phyloP scores from a whole-genome alignment of 1,139 yeast genomes.

The Geotrichum phurueaensis region DNA sequence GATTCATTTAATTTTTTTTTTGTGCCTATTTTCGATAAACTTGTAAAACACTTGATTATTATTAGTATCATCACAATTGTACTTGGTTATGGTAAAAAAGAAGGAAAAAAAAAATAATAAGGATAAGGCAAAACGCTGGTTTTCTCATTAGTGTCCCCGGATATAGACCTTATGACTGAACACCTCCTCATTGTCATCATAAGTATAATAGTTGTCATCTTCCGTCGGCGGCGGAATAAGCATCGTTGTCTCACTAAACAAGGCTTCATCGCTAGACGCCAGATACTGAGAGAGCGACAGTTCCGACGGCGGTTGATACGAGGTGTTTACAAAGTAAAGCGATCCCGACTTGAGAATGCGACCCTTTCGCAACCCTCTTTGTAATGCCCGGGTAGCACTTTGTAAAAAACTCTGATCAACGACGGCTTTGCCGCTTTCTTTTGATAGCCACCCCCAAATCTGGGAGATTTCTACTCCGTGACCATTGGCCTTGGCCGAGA shows the following conservation, averaged over 20 bases:
- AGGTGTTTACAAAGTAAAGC: conserved; percentile 32
- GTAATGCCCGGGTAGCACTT: conserved; percentile 36
- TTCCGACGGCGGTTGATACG: conserved; percentile 35
- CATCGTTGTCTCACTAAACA: conserved; percentile 35
- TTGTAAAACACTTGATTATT: background rate
- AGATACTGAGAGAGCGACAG: conserved; percentile 34
- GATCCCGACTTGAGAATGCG: conserved; percentile 32
- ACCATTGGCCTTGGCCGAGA: conserved; percentile 34
- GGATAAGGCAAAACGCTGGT: background rate
- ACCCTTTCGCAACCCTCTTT: conserved; percentile 36
- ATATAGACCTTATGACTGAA: conserved; percentile 28
- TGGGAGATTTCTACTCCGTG: conserved; percentile 33
- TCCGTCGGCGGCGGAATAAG: conserved; percentile 34
- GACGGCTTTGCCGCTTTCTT: conserved; percentile 28
- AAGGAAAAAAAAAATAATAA: background rate
- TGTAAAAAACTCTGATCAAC: conserved; percentile 36
- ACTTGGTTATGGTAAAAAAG: background rate
- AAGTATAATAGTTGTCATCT: conserved; percentile 31
- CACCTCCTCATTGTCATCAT: conserved; percentile 35
- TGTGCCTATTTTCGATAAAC: background rate
- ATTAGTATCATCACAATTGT: background rate
- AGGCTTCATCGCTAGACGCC: conserved; percentile 35
- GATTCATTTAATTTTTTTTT: background rate
- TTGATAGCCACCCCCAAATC: conserved; percentile 35
- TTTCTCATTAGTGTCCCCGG: conserved; percentile 10